phyloP scores from a whole-genome alignment of 2,329 filamentous ascomycete genomes.

The Sporothrix mexicana region DNA sequence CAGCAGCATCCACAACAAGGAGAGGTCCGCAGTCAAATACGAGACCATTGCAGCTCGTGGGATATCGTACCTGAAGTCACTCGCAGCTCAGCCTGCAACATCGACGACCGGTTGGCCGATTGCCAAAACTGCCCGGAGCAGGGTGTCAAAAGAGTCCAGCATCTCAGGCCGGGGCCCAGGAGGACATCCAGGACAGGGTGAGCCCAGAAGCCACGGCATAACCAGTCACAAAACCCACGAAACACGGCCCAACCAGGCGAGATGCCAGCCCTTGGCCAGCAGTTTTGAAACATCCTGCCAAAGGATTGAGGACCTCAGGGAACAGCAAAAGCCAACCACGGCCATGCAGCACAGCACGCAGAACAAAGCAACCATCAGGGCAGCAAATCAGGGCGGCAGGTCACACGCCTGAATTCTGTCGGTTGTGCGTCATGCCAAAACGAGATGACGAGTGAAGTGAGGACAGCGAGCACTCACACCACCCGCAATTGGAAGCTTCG shows the following conservation, averaged over 20 bases:
- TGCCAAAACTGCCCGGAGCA: background rate
- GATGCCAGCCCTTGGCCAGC: constrained; percentile 1
- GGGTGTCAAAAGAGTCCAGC: constrained; percentile 1
- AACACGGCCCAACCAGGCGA: constrained; percentile 28
- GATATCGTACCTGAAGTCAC: background rate
- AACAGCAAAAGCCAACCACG: constrained; percentile 12
- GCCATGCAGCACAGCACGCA: constrained; percentile 1
- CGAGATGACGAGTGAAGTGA: constrained; percentile 10
- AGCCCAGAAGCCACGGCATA: background rate
- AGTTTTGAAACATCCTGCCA: constrained; percentile 15
- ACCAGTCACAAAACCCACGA: constrained; percentile 22
- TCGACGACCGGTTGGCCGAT: background rate
- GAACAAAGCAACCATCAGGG: background rate
- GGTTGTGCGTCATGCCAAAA: constrained; percentile 23
- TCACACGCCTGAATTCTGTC: constrained; percentile 14
- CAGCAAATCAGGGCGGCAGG: constrained; percentile 15
- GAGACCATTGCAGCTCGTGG: constrained; percentile 5
- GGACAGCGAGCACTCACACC: background rate
- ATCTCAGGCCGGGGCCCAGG: background rate
- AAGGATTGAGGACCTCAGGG: background rate
- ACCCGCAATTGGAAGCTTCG: too few relatives aligned
- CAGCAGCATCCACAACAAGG: background rate
- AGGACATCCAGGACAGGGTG: background rate
- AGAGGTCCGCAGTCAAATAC: background rate
- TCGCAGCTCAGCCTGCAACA: background rate